Evolutionary conservation across 176 grass and related monocot species (phyloP).

Genomic region (Zea mays): Zm-B73-REFERENCE-NAM-5.0 NC_050104.1:75274001-75274500

Average conservation of each 20-base stretch:
- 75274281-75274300: too few relatives aligned
- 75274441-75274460: conserved; percentile 9
- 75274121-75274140: too few relatives aligned
- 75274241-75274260: too few relatives aligned
- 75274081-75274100: too few relatives aligned
- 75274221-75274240: background rate
- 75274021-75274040: too few relatives aligned
- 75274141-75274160: background rate
- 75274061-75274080: too few relatives aligned
- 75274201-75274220: background rate
- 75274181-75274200: background rate
- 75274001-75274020: too few relatives aligned
- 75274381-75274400: conserved; percentile 2
- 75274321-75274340: background rate
- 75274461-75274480: background rate
- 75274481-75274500: too few relatives aligned
- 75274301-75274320: background rate
- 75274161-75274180: background rate
- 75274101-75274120: too few relatives aligned
- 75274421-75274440: background rate
- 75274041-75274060: too few relatives aligned
- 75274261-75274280: too few relatives aligned
- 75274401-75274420: background rate
- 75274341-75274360: background rate
- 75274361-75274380: background rate